Conservation (phyloP, 176 grass and related monocot genomes). For the Eragrostis curvula region DNA sequence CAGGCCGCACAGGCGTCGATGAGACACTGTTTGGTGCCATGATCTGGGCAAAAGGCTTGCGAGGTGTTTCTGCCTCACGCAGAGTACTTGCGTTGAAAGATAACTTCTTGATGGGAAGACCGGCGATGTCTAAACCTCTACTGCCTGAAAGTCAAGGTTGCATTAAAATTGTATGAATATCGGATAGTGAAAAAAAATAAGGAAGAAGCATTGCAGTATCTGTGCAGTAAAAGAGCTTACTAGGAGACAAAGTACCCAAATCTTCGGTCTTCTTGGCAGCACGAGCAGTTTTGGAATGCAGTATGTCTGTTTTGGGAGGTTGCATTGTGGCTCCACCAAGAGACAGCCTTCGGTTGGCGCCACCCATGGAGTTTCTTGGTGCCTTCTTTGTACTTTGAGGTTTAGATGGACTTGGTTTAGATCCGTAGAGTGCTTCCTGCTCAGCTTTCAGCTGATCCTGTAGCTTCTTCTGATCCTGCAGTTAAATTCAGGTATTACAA, state of each 20-base stretch:
- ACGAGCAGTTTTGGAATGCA: conserved; percentile 54
- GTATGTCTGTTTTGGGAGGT: conserved; percentile 53
- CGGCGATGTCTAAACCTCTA: conserved; percentile 60
- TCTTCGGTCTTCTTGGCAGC: conserved; percentile 68
- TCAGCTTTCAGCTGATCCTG: conserved; percentile 81
- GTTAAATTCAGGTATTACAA: conserved; percentile 19
- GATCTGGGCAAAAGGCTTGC: conserved; percentile 78
- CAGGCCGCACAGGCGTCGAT: conserved; percentile 33
- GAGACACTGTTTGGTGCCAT: conserved; percentile 44
- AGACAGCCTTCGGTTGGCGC: conserved; percentile 61
- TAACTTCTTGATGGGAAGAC: conserved; percentile 72
- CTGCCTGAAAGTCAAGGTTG: conserved; percentile 45
- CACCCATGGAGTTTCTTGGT: conserved; percentile 53
- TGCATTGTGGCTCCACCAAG: conserved; percentile 72
- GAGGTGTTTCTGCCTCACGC: conserved; percentile 58
- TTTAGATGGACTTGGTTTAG: conserved; percentile 93
- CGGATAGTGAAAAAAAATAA: not conserved
- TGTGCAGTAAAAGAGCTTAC: conserved; percentile 44
- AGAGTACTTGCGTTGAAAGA: conserved; percentile 55
- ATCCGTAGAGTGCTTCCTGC: conserved; percentile 86
- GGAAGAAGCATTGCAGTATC: not conserved
- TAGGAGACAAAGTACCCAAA: conserved; percentile 68
- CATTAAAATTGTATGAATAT: conserved; percentile 19
- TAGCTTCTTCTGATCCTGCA: conserved; percentile 91
- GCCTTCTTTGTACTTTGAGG: conserved; percentile 71